These are phyloP conservation scores for Hsuehochloa calcarea DNA, from an alignment of 176 grass and related monocot genomes.

Conservation along the genomic window DNA sequence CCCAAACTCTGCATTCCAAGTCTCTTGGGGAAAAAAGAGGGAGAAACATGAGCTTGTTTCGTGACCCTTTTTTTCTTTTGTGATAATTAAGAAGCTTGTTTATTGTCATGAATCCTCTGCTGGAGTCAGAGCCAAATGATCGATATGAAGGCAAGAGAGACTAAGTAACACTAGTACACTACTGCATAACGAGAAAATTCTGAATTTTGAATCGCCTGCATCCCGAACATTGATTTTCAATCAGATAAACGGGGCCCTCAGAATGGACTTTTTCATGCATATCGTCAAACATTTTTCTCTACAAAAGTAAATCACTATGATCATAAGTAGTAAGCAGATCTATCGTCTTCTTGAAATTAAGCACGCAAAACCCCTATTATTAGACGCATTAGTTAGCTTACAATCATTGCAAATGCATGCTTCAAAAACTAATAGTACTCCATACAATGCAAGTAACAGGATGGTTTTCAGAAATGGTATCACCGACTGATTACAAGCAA, in stretches of 20 bases:
- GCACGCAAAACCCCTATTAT: background rate
- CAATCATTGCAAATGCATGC: background rate
- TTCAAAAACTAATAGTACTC: background rate
- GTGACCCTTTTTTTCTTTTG: background rate
- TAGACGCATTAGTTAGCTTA: background rate
- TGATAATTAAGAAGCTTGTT: background rate
- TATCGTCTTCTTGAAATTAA: slow-evolving; percentile 9
- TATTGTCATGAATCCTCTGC: background rate
- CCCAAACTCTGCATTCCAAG: slow-evolving; percentile 13
- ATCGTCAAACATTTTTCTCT: background rate
- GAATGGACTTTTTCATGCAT: background rate
- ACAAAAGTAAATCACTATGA: background rate
- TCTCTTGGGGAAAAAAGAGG: slow-evolving; percentile 8
- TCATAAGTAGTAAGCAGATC: background rate
- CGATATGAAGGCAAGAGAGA: background rate
- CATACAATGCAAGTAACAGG: background rate
- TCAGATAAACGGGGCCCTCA: background rate
- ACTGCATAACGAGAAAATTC: background rate
- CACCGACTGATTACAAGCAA: background rate
- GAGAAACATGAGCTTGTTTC: background rate
- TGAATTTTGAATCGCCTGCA: background rate
- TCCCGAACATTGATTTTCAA: background rate
- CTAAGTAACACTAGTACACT: background rate
- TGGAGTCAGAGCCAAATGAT: background rate
- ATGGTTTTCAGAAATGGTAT: background rate